phyloP scores from a whole-genome alignment of 768 basidiomycete genomes.

The Dioszegia hungarica region DNA sequence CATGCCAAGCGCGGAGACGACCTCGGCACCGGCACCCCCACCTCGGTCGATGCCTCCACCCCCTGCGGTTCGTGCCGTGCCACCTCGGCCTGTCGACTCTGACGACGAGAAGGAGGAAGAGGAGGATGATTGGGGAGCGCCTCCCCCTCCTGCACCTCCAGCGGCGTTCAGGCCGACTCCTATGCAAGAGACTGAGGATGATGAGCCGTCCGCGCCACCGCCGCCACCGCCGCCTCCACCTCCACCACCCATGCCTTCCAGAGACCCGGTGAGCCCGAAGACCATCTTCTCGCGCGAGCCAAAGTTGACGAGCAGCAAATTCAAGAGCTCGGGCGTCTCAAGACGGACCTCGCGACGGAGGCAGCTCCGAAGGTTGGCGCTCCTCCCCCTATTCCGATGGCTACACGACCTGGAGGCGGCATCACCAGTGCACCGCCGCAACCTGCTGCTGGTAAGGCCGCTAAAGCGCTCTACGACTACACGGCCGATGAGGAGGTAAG shows the following conservation, averaged over 20 bases:
- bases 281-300: neutral
- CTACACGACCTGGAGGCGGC: conserved; percentile 42
- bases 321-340: conserved; percentile 38
- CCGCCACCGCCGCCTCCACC: conserved; percentile 44
- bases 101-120: conserved; percentile 49
- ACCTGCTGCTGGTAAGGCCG: conserved; percentile 56
- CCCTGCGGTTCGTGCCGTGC: conserved; percentile 17
- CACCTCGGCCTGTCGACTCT: conserved; percentile 44
- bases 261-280: conserved; percentile 26
- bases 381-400: conserved; percentile 42
- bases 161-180: conserved; percentile 1
- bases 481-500: conserved; percentile 50
- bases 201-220: conserved; percentile 33
- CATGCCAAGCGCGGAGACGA: conserved; percentile 14
- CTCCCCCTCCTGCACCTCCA: conserved; percentile 22
- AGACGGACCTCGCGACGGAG: conserved; percentile 37
- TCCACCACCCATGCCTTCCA: conserved; percentile 26
- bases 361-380: conserved; percentile 34
- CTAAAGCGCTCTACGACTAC: conserved; percentile 75
- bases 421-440: conserved; percentile 27
- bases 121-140: conserved; percentile 51
- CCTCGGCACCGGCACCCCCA: conserved; percentile 15
- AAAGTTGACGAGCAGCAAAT: conserved; percentile 27
- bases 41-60: conserved; percentile 13
- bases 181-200: conserved; percentile 1